A percentile compares a stretch with the other conserved stretches of the same genome.
Evolutionary conservation across 2,329 filamentous ascomycete species (phyloP).

Genomic region (Fusarium metavorans): DNA sequence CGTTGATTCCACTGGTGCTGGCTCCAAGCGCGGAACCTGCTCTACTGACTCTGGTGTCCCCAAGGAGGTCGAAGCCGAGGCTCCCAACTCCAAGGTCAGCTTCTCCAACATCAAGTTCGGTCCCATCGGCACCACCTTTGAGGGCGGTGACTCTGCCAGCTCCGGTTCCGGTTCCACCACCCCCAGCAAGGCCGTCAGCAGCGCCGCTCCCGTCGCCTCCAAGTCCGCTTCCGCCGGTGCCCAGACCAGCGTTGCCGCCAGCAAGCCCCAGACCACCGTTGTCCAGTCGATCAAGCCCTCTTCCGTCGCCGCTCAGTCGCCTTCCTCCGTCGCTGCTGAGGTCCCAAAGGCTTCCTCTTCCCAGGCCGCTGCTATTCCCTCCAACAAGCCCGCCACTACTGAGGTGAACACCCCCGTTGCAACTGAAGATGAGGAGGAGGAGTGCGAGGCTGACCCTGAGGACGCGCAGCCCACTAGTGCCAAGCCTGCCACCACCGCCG

Average conservation of each 20-base stretch:
- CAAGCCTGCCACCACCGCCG: background rate
- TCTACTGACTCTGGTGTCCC: conserved; percentile 64
- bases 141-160: conserved; percentile 20
- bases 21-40: conserved; percentile 67
- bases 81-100: conserved; percentile 61
- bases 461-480: conserved; percentile 4
- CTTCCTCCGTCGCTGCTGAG: conserved; percentile 1
- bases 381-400: conserved; percentile 8
- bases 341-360: conserved; percentile 4
- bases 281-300: conserved; percentile 10
- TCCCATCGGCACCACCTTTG: conserved; percentile 65
- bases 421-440: conserved; percentile 7
- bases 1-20: conserved; percentile 56
- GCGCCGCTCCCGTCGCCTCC: conserved; percentile 5
- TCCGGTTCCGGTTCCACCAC: background rate
- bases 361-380: background rate
- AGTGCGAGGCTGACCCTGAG: conserved; percentile 12
- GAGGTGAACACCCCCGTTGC: conserved; percentile 5
- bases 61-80: conserved; percentile 58
- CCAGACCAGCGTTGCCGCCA: conserved; percentile 4
- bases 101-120: conserved; percentile 70
- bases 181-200: background rate
- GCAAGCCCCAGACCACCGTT: conserved; percentile 16
- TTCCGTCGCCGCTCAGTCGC: background rate
- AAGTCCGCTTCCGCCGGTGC: conserved; percentile 1